phyloP scores from a whole-genome alignment of 768 basidiomycete genomes.

The Suillus subluteus region DNA sequence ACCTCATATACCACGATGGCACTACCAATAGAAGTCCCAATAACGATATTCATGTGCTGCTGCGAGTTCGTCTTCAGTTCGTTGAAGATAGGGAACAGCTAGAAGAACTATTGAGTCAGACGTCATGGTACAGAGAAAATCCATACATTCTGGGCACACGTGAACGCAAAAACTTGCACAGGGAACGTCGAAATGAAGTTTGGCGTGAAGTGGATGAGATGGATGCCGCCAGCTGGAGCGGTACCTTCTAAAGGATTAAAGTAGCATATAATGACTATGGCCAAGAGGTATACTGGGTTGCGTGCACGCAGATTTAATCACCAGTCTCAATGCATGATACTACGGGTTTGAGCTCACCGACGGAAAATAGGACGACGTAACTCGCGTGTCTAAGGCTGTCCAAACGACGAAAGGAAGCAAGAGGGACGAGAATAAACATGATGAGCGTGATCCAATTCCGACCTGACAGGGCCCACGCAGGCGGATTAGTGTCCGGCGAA shows the following conservation, averaged over 20 bases:
- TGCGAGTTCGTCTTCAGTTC: constrained; percentile 86
- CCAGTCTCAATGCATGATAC: neutral
- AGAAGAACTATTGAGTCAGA: constrained; percentile 9
- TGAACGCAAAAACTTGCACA: constrained; percentile 91
- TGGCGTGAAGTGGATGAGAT: constrained; percentile 73
- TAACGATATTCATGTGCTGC: constrained; percentile 82
- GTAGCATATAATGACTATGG: constrained; percentile 82
- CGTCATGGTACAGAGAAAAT: constrained; percentile 10
- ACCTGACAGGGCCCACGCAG: constrained; percentile 75
- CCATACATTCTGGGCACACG: constrained; percentile 90
- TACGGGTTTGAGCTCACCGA: constrained; percentile 55
- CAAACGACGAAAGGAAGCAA: constrained; percentile 81
- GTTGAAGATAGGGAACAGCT: constrained; percentile 95
- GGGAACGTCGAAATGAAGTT: constrained; percentile 86
- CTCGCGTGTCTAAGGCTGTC: constrained; percentile 90
- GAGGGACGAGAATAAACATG: constrained; percentile 77
- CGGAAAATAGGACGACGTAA: constrained; percentile 89
- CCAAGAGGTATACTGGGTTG: constrained; percentile 69
- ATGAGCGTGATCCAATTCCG: constrained; percentile 82
- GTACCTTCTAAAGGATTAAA: constrained; percentile 73
- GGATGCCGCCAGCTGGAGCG: constrained; percentile 65
- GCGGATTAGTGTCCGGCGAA: constrained; percentile 64
- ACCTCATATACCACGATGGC: constrained; percentile 86
- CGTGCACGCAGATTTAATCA: neutral
- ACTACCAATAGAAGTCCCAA: constrained; percentile 84